A percentile compares a stretch with the other conserved stretches of the same genome.
phyloP scores from a whole-genome alignment of 1,284 basidiomycete genomes.

The Phellopilus nigrolimitatus region DNA sequence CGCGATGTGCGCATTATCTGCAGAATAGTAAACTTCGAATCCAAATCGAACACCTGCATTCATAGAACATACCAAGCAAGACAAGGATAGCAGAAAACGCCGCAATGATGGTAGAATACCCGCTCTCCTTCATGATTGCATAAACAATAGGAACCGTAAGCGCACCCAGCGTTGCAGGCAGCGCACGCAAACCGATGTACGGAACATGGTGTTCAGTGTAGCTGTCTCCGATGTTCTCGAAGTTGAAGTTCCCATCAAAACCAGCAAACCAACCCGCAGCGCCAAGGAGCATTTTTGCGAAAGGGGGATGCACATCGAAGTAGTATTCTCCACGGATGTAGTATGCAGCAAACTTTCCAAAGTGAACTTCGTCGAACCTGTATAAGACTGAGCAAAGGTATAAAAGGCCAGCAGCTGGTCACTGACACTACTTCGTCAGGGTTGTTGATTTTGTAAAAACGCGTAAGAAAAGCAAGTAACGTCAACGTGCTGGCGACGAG shows the following conservation, averaged over 20 bases:
- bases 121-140: slow-evolving; percentile 96
- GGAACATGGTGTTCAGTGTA: slow-evolving; percentile 87
- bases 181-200: slow-evolving; percentile 88
- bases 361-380: slow-evolving; percentile 97
- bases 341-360: slow-evolving; percentile 91
- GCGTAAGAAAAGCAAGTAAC: slow-evolving; percentile 68
- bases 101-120: slow-evolving; percentile 86
- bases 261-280: slow-evolving; percentile 95
- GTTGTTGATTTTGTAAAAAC: slow-evolving; percentile 92
- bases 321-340: slow-evolving; percentile 93
- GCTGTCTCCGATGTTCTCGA: slow-evolving; percentile 94
- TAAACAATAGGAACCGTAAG: slow-evolving; percentile 90
- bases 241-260: slow-evolving; percentile 91
- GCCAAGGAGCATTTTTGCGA: slow-evolving; percentile 90
- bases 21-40: background rate
- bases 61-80: slow-evolving; percentile 67
- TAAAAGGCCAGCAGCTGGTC: slow-evolving; percentile 8
- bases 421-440: slow-evolving; percentile 93
- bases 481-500: slow-evolving; percentile 59
- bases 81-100: slow-evolving; percentile 85
- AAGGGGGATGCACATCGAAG: slow-evolving; percentile 98
- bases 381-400: background rate
- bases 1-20: slow-evolving; percentile 94
- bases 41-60: background rate
- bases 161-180: slow-evolving; percentile 88